A percentile compares a stretch with the other conserved stretches of the same genome.
Evolutionary conservation across 441 rosid genomes (phyloP).

Genomic region (Arabidopsis hybrid): DNA sequence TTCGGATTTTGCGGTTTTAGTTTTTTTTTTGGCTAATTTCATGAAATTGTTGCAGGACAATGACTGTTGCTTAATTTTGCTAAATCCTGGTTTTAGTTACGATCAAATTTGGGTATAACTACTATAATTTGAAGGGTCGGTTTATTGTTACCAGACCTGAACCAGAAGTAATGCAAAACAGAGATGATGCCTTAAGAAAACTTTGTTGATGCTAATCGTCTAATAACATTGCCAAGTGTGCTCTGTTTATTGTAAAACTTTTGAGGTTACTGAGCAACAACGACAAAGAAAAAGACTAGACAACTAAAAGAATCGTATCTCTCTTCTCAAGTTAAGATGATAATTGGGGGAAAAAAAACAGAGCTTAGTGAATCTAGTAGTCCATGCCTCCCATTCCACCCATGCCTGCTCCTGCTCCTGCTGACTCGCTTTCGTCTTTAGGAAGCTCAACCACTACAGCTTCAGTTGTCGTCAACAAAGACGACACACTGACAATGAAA

Average conservation of each 20-base stretch:
- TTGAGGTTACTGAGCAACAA: not conserved
- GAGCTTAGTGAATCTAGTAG: not conserved
- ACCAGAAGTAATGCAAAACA: too few species aligned
- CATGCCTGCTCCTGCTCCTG: slow-evolving; percentile 47
- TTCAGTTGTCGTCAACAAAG: slow-evolving; percentile 69
- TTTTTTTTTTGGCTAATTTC: too few species aligned
- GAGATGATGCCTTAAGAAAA: not conserved
- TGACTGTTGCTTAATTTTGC: too few species aligned
- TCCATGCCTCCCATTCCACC: slow-evolving; percentile 59
- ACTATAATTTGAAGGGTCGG: too few species aligned
- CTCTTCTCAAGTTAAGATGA: not conserved
- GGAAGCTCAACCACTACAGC: slow-evolving; percentile 64
- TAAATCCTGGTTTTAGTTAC: too few species aligned
- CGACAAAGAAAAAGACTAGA: not conserved
- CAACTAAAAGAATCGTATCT: not conserved
- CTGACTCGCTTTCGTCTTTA: slow-evolving; percentile 44
- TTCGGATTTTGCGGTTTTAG: too few species aligned
- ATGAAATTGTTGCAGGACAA: too few species aligned
- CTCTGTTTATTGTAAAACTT: not conserved
- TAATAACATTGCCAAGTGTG: not conserved
- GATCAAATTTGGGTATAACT: too few species aligned
- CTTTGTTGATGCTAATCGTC: not conserved
- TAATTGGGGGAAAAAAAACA: not conserved
- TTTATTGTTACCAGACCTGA: too few species aligned
- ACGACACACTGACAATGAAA: slow-evolving; percentile 49